These are phyloP conservation scores for Monilinia vaccinii-corymbosi DNA, from an alignment of 2,329 filamentous ascomycete species.

Conservation along the genomic window DNA sequence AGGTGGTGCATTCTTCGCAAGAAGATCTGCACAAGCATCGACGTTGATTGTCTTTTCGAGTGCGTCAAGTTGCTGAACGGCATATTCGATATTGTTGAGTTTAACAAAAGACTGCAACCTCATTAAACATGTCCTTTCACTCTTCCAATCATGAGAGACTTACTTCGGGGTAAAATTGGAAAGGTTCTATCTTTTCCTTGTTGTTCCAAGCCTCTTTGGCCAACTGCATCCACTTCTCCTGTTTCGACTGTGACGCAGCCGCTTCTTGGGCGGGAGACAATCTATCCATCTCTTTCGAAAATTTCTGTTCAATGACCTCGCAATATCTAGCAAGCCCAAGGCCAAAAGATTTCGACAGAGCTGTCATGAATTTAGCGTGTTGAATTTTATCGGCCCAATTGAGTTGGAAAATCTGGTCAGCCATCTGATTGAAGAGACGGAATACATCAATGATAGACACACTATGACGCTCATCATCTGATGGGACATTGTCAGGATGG, in stretches of 20 bases:
- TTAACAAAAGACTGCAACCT: slow-evolving; percentile 77
- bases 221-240: slow-evolving; percentile 87
- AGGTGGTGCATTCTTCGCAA: slow-evolving; percentile 64
- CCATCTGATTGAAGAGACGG: slow-evolving; percentile 83
- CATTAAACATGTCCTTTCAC: slow-evolving; percentile 25
- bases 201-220: slow-evolving; percentile 89
- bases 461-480: slow-evolving; percentile 82
- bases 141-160: slow-evolving; percentile 23
- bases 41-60: slow-evolving; percentile 86
- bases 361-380: slow-evolving; percentile 95
- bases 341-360: slow-evolving; percentile 76
- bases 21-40: slow-evolving; percentile 76
- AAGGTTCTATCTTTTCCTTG: slow-evolving; percentile 90
- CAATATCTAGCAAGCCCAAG: slow-evolving; percentile 81
- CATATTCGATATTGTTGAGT: slow-evolving; percentile 94
- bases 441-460: slow-evolving; percentile 91
- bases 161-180: slow-evolving; percentile 92
- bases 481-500: slow-evolving; percentile 51
- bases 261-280: slow-evolving; percentile 81
- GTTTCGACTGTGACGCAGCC: slow-evolving; percentile 65
- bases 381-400: slow-evolving; percentile 92
- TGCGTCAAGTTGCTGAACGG: slow-evolving; percentile 83
- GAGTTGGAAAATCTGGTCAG: slow-evolving; percentile 76
- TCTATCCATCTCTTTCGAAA: slow-evolving; percentile 87
- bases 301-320: slow-evolving; percentile 77